Evolutionary conservation across 2,329 filamentous ascomycete species (phyloP), one percentile per base, ranked within the genome.

Genomic region (Clonostachys rhizophaga): DNA sequence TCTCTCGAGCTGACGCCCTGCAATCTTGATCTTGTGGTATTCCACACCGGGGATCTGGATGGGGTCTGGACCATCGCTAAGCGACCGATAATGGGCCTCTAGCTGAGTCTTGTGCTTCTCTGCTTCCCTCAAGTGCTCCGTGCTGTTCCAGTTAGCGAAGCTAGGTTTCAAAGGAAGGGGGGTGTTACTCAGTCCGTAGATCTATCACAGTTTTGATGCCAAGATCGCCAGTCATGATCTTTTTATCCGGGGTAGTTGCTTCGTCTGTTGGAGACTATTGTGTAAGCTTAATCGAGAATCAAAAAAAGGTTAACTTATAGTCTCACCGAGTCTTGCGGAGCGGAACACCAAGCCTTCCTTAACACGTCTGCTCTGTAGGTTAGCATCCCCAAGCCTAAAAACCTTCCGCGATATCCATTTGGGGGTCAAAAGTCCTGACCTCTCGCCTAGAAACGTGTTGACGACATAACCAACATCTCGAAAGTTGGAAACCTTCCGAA

Each of bases 191-290:
- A 51, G 89, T 89, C 47, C 91, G 80, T 11, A 95, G 71, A 68
- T 95, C 91, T 50, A 95, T 78, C 39, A 95, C 79, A 3, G 83
- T 89, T 54, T 75, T 79, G 52, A 95, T 79, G 18, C 78, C 74
- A 54, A 85, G 76, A 34, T 81, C 74, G 8, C 82, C 66, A 10
- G 70, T 65, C 11, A 95, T 73, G 34, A 71, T 68, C 34, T 71
- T 61, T 47, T 79, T 78, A 65, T 95, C 91, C 35, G 71, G 61
- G 17, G 73, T 58, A 0, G 87, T 86, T 35, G 89, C 87, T 62
- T 89, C 83, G 58, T 95, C 89, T 76, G 49, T 8, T 34, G 14
- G 16, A 16, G 14, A 12, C n/a, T 30, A 10, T 10, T 30, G 8
- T 30, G 24, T 30, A 30, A 17, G 9, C 30, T 43, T 40, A 37